Evolutionary conservation across 192 early-diverging fungal species (phyloP).

Genomic region (Gaertneriomyces sp.): DNA sequence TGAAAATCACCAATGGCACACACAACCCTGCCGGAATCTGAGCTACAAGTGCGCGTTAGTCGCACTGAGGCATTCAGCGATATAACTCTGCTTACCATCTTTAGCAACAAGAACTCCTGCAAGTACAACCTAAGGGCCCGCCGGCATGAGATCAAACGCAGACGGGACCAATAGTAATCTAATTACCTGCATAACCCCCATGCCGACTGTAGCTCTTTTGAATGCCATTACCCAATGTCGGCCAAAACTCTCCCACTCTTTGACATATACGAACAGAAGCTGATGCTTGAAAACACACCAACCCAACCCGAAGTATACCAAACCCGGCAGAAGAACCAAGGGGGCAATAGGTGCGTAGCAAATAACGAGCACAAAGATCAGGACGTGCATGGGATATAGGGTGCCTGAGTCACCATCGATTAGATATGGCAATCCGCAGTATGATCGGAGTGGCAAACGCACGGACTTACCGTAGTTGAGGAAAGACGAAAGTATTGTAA

Average conservation of each 20-base stretch:
- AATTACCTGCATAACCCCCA: slow-evolving; percentile 42
- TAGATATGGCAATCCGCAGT: not conserved
- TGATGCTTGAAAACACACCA: slow-evolving; percentile 49
- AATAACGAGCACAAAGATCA: slow-evolving; percentile 37
- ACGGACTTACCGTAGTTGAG: slow-evolving; percentile 44
- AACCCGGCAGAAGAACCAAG: slow-evolving; percentile 45
- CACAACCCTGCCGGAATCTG: slow-evolving; percentile 18
- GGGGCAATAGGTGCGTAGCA: slow-evolving; percentile 45
- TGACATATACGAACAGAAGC: slow-evolving; percentile 54
- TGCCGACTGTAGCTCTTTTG: slow-evolving; percentile 35
- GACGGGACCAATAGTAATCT: no score
- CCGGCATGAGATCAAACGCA: no score
- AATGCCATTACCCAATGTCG: slow-evolving; percentile 46
- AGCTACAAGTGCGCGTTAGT: not conserved
- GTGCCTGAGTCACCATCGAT: slow-evolving; percentile 20
- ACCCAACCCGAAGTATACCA: slow-evolving; percentile 42
- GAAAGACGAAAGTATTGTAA: slow-evolving; percentile 34
- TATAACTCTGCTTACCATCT: slow-evolving; percentile 5
- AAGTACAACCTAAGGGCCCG: not conserved
- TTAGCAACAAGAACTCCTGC: slow-evolving; percentile 38
- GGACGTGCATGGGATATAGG: slow-evolving; percentile 47
- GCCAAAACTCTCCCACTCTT: slow-evolving; percentile 50
- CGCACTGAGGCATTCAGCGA: no score
- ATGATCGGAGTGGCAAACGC: not conserved
- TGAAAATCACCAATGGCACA: slow-evolving; percentile 32